Evolutionary conservation across 108 stramenopile genomes (phyloP), one percentile per base, ranked within the genome.

Genomic region (Parietichytrium sp.): DNA sequence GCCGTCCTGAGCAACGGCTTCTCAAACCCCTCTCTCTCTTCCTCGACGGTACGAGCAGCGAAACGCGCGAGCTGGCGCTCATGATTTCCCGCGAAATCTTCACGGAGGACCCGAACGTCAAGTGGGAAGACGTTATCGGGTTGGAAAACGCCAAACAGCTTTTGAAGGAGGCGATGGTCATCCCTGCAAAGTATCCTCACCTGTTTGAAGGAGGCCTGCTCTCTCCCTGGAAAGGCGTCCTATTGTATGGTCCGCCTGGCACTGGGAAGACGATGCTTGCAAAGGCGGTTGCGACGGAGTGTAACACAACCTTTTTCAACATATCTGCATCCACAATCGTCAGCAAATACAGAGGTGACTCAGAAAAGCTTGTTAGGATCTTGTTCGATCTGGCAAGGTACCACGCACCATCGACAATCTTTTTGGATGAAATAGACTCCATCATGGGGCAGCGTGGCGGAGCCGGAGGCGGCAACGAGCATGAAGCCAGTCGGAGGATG

Each of bases 401-500:
- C 29, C 86, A 81, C 8, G 88, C 91, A 7, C 96, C 96, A 10
- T 89, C 89, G 49, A 87, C 95, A 8, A 85, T 98, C 15, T 95
- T 96, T 55, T 78, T 98, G 15, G 98, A 98, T 83, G 98, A 98
- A 83, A 51, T 98, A 26, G 98, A 98, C 81, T 94, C 95, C 20
- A 82, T 98, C 51, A 93, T 97, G 83, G 85, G 90, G 4, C 88
- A 89, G 54, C 88, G 94, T 53, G 72, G 84, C n/a, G 88, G 88
- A 29, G 83, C 81, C 29, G 85, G 86, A 7, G 79, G 84, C 48
- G 84, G 83, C n/a, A 90, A 94, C 18, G 95, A 96, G 82, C 92
- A 96, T 79, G 96, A 95, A 48, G 96, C 93, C 4, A 85, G 84
- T 29, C 82, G 96, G 3, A 93, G 97, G n/a, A 79, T 99, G 45